These are phyloP conservation scores for Cyberlindnera mycetangii DNA, from an alignment of 805 yeast species.

Conservation along the genomic window DNA sequence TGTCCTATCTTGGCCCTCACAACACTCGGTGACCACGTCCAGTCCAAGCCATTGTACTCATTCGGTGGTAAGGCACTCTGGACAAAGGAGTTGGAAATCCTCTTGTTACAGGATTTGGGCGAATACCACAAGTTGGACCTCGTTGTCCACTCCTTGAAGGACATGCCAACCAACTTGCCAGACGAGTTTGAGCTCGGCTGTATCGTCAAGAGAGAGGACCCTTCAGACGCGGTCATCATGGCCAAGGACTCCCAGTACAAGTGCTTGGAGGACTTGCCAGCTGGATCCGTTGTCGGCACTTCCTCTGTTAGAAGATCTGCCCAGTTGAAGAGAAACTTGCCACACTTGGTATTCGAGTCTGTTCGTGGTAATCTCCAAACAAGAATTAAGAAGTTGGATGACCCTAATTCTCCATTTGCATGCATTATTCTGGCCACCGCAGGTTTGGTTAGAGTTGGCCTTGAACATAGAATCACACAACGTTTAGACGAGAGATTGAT, in stretches of 20 bases:
- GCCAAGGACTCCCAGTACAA: conserved; percentile 59
- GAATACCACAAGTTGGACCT: conserved; percentile 70
- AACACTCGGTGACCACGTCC: conserved; percentile 90
- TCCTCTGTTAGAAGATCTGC: conserved; percentile 93
- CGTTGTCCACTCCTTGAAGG: conserved; percentile 92
- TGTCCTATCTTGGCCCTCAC: conserved; percentile 77
- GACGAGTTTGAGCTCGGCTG: conserved; percentile 89
- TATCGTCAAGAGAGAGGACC: conserved; percentile 83
- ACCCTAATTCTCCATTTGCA: conserved; percentile 53
- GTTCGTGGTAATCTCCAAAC: conserved; percentile 86
- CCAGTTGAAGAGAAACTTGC: conserved; percentile 76
- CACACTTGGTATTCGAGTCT: conserved; percentile 73
- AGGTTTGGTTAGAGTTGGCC: conserved; percentile 72
- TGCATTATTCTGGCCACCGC: conserved; percentile 92
- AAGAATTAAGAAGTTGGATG: conserved; percentile 77
- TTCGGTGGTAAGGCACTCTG: conserved; percentile 96
- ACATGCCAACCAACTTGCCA: conserved; percentile 87
- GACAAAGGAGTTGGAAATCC: conserved; percentile 91
- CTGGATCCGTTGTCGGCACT: conserved; percentile 87
- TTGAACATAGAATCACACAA: conserved; percentile 73
- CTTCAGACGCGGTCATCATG: conserved; percentile 90
- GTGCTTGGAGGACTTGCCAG: conserved; percentile 71
- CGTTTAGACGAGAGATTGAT: conserved; percentile 70
- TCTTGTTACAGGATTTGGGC: conserved; percentile 62
- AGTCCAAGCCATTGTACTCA: conserved; percentile 79